Base-by-base conservation (phyloP, 2,329 filamentous ascomycete genomes). In the Phaeosphaeria sp. region DNA sequence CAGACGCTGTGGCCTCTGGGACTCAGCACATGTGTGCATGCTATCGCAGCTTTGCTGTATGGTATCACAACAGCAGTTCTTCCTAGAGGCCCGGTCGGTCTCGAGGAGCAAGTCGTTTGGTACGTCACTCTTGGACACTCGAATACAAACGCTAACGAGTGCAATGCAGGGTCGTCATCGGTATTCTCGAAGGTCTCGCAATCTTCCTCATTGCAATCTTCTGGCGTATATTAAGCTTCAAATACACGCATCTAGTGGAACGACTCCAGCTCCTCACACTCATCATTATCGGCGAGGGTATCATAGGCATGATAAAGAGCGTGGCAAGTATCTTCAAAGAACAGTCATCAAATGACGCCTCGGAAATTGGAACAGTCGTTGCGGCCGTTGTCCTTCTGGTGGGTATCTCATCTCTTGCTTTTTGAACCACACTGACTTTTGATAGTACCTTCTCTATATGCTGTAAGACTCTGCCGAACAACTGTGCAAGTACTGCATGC, bases 211-310 rank as follows among this genome's bases (percentile, higher is more conserved):
- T 68, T 20, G 64, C 64, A n/a, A 70, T 68, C 59, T 58, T 56
- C 7, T 87, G 81, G 66, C 77, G 81, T 2, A 80, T 83, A 17
- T 79, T 89, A 44, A 84, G 83, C 49, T 86, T 89, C 65, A 81
- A 84, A 48, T 77, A 82, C 48, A 89, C 85, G 0, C 85, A 88
- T 65, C 72, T 89, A 33, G 84, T 85, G 54, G 84, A 86, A 63
- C 80, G 87, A 6, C 81, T 89, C 77, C 82, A 82, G 5, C 78
- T 88, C 1, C 78, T 89, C 54, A 89, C 86, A 0, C 78, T 88
- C 42, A 87, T 89, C 59, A 85, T 89, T 54, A 81, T 89, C 50
- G 87, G 87, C 17, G 86, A 89, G 65, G 85, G 85, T 41, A 83
- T 87, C 27, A 86, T 88, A 23, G 81, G 84, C 6, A 76, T 88